These are phyloP conservation scores for Clitoria ternatea DNA, from an alignment of 306 rosid species.

Conservation along the genomic window DNA sequence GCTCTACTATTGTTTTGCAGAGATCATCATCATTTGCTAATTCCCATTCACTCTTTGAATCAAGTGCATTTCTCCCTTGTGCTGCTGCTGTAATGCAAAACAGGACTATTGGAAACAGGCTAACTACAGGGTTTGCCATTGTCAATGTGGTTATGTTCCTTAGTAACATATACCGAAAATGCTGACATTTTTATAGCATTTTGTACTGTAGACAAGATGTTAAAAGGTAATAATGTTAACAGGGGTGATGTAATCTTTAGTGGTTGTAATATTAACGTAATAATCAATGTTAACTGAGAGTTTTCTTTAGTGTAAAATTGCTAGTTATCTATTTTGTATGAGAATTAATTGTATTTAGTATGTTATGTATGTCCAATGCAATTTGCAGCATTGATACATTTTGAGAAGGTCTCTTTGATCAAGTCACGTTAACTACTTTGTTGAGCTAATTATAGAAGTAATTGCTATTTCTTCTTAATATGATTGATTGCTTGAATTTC, in stretches of 20 bases:
- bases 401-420: background rate
- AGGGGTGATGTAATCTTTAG: no score
- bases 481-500: background rate
- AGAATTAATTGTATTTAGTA: no score
- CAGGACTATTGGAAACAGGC: background rate
- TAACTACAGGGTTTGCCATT: slow-evolving; percentile 2
- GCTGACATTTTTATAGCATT: background rate
- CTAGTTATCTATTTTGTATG: background rate
- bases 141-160: background rate
- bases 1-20: slow-evolving; percentile 45
- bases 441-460: background rate
- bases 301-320: background rate
- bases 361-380: background rate
- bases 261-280: background rate
- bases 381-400: background rate
- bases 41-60: background rate
- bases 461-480: background rate
- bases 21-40: slow-evolving; percentile 24
- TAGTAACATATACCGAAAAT: background rate
- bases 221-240: no score
- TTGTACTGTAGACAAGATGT: background rate
- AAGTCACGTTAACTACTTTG: background rate
- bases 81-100: background rate
- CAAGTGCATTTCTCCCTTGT: slow-evolving; percentile 11
- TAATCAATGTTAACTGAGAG: background rate